A percentile compares a stretch with the other conserved stretches of the same genome.
Evolutionary conservation across 768 basidiomycete species (phyloP).

Genomic region (Boletus coccyginus): DNA sequence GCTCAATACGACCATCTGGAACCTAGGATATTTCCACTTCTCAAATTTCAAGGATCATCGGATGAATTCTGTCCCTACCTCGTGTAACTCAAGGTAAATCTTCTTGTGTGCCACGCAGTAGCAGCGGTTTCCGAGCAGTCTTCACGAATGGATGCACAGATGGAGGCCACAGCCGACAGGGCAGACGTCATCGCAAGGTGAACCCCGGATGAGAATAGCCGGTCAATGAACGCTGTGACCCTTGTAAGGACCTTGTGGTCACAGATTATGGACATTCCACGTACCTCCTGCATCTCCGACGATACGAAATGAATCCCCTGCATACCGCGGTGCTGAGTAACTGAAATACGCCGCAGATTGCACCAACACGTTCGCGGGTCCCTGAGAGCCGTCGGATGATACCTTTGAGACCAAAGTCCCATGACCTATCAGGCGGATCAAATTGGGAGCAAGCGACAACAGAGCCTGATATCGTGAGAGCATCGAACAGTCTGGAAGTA

Average conservation of each 20-base stretch:
- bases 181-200: slow-evolving; percentile 52
- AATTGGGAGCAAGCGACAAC: too few species aligned
- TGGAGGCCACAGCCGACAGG: slow-evolving; percentile 44
- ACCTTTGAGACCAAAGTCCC: too few species aligned
- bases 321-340: slow-evolving; percentile 54
- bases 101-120: slow-evolving; percentile 40
- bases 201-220: slow-evolving; percentile 59
- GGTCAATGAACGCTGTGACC: slow-evolving; percentile 55
- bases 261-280: neutral
- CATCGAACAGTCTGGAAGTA: too few species aligned
- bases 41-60: neutral
- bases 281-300: slow-evolving; percentile 65
- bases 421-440: too few species aligned
- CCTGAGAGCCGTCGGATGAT: neutral
- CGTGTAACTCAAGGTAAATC: slow-evolving; percentile 48
- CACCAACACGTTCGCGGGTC: slow-evolving; percentile 25
- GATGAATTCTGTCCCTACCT: slow-evolving; percentile 30
- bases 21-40: slow-evolving; percentile 22
- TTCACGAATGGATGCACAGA: slow-evolving; percentile 47
- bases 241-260: neutral
- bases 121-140: slow-evolving; percentile 43
- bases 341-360: slow-evolving; percentile 51
- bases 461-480: too few species aligned
- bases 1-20: slow-evolving; percentile 39
- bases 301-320: slow-evolving; percentile 53